These are phyloP conservation scores for Russula brevipes DNA, from an alignment of 768 basidiomycete species.

Conservation along the genomic window DNA sequence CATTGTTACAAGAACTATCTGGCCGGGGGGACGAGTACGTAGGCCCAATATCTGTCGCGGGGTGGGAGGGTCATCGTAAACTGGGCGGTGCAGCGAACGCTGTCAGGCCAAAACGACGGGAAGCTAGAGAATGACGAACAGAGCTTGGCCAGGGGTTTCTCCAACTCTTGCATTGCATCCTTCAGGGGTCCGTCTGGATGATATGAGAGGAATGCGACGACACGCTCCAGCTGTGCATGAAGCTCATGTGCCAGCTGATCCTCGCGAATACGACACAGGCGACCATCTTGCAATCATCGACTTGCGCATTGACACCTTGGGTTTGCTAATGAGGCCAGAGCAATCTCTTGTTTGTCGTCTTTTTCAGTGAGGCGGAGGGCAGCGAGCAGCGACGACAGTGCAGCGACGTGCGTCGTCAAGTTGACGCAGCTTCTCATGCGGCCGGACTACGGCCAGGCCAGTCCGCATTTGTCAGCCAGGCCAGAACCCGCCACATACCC, in stretches of 20 bases:
- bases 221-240: conserved; percentile 52
- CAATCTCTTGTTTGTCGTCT: too few relatives aligned
- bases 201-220: conserved; percentile 55
- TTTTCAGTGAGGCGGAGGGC: too few relatives aligned
- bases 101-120: background rate
- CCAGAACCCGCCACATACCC: too few relatives aligned
- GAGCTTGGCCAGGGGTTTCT: conserved; percentile 43
- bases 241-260: background rate
- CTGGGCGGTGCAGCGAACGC: conserved; percentile 34
- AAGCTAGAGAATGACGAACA: conserved; percentile 34
- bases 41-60: conserved; percentile 61
- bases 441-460: too few relatives aligned
- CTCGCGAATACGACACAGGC: conserved; percentile 26
- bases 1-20: conserved; percentile 76
- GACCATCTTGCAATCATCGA: conserved; percentile 75
- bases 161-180: conserved; percentile 39
- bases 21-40: conserved; percentile 63
- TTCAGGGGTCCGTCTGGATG: conserved; percentile 37
- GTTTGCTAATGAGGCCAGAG: too few relatives aligned
- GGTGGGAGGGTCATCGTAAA: conserved; percentile 77
- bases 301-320: too few relatives aligned
- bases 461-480: too few relatives aligned
- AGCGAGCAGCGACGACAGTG: too few relatives aligned
- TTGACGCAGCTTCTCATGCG: too few relatives aligned
- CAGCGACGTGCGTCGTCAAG: too few relatives aligned